These are phyloP conservation scores for Lipomyces mesembrius DNA, from an alignment of 805 yeast genomes.

Conservation along the genomic window DNA sequence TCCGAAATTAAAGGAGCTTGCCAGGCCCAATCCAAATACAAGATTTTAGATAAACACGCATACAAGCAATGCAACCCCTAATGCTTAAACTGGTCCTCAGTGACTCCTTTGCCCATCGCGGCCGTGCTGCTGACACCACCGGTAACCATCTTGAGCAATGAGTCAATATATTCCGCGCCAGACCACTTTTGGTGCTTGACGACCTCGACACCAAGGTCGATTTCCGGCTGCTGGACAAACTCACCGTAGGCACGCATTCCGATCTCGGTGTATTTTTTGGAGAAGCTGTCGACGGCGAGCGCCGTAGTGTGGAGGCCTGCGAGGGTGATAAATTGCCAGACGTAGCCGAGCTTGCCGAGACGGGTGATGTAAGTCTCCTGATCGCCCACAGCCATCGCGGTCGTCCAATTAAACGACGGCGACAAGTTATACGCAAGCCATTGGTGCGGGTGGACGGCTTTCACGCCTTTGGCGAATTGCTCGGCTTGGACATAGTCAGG, in stretches of 20 bases:
- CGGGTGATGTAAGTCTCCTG: constrained; percentile 89
- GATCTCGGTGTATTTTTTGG: constrained; percentile 72
- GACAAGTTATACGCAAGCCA: constrained; percentile 97
- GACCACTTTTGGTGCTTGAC: constrained; percentile 99
- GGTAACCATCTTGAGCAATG: constrained; percentile 82
- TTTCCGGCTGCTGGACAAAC: constrained; percentile 83
- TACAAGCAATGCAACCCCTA: neutral
- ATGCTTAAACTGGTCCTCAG: constrained; percentile 88
- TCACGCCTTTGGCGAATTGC: constrained; percentile 92
- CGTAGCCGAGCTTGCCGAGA: constrained; percentile 85
- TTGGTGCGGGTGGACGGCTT: constrained; percentile 77
- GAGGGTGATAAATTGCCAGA: constrained; percentile 96
- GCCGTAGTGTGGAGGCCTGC: constrained; percentile 98
- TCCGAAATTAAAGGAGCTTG: no score
- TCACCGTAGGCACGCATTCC: constrained; percentile 98
- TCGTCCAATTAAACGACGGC: constrained; percentile 97
- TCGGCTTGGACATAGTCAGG: constrained; percentile 93
- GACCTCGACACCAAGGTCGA: constrained; percentile 87
- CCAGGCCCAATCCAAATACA: no score
- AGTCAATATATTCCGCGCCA: constrained; percentile 96
- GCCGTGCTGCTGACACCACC: constrained; percentile 96
- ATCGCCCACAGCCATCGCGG: constrained; percentile 84
- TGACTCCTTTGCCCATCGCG: constrained; percentile 98
- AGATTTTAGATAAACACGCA: no score
- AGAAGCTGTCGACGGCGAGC: constrained; percentile 82